phyloP scores from a whole-genome alignment of 257 asterid species.

The Fraxinus pennsylvanica region DNA sequence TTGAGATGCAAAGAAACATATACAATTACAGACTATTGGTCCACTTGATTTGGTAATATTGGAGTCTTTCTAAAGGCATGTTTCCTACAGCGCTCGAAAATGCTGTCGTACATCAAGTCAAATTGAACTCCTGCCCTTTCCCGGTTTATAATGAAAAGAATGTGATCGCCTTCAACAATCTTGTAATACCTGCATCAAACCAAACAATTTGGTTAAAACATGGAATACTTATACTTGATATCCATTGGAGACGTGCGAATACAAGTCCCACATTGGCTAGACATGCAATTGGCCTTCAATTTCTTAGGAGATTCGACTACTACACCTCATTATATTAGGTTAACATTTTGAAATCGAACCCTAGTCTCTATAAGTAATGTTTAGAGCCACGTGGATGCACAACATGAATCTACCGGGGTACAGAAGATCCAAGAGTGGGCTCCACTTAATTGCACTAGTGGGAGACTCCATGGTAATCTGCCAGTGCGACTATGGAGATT shows the following conservation, averaged over 20 bases:
- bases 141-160: conserved; percentile 82
- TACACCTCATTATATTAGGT: too few relatives aligned
- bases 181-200: conserved; percentile 74
- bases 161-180: conserved; percentile 92
- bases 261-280: not conserved
- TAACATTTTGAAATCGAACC: not conserved
- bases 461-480: not conserved
- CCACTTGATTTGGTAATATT: conserved; percentile 56
- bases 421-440: not conserved
- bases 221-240: not conserved
- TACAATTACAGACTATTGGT: conserved; percentile 25
- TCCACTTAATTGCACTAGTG: not conserved
- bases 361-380: not conserved
- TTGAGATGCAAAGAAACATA: not conserved
- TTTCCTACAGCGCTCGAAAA: conserved; percentile 90
- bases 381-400: not conserved
- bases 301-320: not conserved
- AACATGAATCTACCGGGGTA: not conserved
- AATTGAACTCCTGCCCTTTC: conserved; percentile 93
- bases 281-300: not conserved
- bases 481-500: too few relatives aligned
- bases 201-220: too few relatives aligned
- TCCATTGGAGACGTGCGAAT: not conserved
- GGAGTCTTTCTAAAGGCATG: conserved; percentile 69
- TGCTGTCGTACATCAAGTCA: conserved; percentile 88